Conservation (phyloP, 1,284 basidiomycete genomes). For the Ceratobasidium sp. region DNA sequence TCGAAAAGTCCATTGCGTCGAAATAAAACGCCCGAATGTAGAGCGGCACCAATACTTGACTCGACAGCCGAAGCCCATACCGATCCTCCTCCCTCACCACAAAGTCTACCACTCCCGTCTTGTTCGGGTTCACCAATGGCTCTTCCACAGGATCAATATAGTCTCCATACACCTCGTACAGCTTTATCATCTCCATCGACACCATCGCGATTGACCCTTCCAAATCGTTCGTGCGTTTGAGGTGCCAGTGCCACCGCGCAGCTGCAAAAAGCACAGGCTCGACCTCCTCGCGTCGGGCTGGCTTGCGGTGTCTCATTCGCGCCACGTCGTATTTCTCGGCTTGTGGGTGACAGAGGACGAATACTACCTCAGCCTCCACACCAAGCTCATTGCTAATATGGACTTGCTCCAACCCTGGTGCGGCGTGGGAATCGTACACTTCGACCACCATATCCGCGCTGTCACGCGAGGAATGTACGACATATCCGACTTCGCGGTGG, state of each 20-base stretch:
- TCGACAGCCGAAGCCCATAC: slow-evolving; percentile 58
- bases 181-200: neutral
- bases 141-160: slow-evolving; percentile 51
- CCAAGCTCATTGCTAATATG: no score
- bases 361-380: neutral
- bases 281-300: neutral
- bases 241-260: slow-evolving; percentile 50
- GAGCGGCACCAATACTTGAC: slow-evolving; percentile 58
- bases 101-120: slow-evolving; percentile 48
- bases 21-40: slow-evolving; percentile 63
- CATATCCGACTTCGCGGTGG: neutral
- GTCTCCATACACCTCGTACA: no score
- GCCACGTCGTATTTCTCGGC: neutral
- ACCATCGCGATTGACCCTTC: no score
- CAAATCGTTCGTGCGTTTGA: slow-evolving; percentile 58
- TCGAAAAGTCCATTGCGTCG: slow-evolving; percentile 59
- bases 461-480: neutral
- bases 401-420: no score
- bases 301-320: neutral
- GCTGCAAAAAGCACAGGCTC: slow-evolving; percentile 16
- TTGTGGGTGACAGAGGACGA: neutral
- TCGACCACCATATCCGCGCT: slow-evolving; percentile 10
- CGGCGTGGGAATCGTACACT: neutral
- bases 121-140: slow-evolving; percentile 48
- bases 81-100: slow-evolving; percentile 52